A percentile compares a stretch with the other conserved stretches of the same genome.
These are phyloP conservation scores for Globisporangium mamillatum DNA, from an alignment of 352 stramenopile genomes.

Conservation along the genomic window DNA sequence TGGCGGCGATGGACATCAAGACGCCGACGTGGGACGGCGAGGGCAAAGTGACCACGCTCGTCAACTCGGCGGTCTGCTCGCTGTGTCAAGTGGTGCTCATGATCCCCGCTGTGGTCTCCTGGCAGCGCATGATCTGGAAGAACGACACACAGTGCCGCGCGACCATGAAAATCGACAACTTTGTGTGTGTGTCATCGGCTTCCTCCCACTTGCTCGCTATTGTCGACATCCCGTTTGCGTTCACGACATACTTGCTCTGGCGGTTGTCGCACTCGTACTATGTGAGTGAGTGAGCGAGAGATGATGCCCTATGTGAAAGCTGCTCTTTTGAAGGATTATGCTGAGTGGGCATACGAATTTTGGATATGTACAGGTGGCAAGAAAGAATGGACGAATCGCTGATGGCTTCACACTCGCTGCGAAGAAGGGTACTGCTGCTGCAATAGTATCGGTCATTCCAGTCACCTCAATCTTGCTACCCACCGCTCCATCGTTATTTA, in stretches of 20 bases:
- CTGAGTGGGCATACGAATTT: not conserved
- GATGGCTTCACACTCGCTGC: conserved; percentile 71
- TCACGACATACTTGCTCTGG: conserved; percentile 54
- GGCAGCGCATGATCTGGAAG: conserved; percentile 49
- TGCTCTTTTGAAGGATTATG: not conserved
- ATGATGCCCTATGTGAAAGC: not conserved
- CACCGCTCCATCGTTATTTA: not conserved
- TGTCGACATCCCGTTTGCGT: conserved; percentile 38
- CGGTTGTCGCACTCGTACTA: conserved; percentile 56
- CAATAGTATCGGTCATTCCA: not conserved
- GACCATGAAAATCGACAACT: conserved; percentile 46
- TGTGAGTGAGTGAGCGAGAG: conserved; percentile 28
- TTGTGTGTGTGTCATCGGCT: conserved; percentile 49
- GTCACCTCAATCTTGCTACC: not conserved
- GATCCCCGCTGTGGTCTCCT: conserved; percentile 51
- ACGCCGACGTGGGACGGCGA: conserved; percentile 75
- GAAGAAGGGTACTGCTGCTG: conserved; percentile 43
- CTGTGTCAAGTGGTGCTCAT: conserved; percentile 40
- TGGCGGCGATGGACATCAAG: conserved; percentile 52
- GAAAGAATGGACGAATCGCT: conserved; percentile 38
- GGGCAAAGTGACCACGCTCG: conserved; percentile 55
- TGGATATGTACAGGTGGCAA: conserved; percentile 29
- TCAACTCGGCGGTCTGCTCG: conserved; percentile 48
- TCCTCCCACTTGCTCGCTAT: conserved; percentile 39
- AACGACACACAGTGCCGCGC: conserved; percentile 46